Conservation (phyloP, 495 filamentous ascomycete genomes). For the Penicillium fimorum region DNA sequence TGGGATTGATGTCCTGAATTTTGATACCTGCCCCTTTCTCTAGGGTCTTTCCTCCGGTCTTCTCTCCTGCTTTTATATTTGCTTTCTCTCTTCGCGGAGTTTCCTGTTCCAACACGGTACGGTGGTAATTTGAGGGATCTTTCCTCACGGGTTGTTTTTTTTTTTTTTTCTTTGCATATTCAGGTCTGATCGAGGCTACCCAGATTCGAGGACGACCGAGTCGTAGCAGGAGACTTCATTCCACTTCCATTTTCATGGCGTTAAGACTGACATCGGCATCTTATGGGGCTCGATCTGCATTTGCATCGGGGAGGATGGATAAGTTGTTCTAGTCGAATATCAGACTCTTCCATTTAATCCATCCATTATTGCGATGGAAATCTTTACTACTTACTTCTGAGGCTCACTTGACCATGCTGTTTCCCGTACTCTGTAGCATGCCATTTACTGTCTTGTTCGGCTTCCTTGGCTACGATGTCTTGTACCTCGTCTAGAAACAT, state of each 20-base stretch:
- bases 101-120: background rate
- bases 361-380: background rate
- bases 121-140: conserved; percentile 2
- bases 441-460: background rate
- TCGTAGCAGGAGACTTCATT: background rate
- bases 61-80: background rate
- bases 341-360: background rate
- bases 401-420: background rate
- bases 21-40: conserved; percentile 7
- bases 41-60: conserved; percentile 5
- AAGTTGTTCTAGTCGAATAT: background rate
- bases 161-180: background rate
- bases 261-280: background rate
- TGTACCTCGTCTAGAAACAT: background rate
- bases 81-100: background rate
- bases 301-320: background rate
- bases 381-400: background rate
- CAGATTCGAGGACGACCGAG: background rate
- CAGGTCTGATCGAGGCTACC: background rate
- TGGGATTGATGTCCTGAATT: conserved; percentile 4
- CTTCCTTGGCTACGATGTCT: background rate
- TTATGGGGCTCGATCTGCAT: background rate
- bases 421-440: background rate
- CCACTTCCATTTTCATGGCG: conserved; percentile 1
- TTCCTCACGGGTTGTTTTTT: background rate